Base-by-base conservation (phyloP, 2,329 filamentous ascomycete genomes). In the Aspergillus fructus region DNA sequence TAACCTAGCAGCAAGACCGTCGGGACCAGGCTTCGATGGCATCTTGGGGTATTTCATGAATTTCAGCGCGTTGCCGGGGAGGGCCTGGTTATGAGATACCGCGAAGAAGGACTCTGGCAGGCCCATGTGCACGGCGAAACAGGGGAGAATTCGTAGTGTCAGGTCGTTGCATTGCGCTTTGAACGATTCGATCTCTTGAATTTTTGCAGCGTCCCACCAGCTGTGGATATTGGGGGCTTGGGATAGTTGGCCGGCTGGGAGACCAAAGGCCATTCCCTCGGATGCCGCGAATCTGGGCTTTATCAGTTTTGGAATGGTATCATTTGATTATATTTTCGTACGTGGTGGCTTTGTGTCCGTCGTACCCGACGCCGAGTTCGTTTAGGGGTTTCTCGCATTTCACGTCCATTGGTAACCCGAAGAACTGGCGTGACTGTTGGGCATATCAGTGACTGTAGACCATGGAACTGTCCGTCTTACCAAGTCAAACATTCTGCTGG, bases 21-120 rank as follows among this genome's bases (percentile, higher is more conserved):
- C 19, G 11, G 37, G 15, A 3, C 21, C 9, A 11, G 30, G 48
- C 19, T 23, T 5, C 3, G 33, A 3, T 6, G 15, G 8, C 30
- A 50, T 17, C 33, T 50, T 50, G 11, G 48, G 48, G 33, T 50
- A 50, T 8, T 50, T 50, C n/a, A 50, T 50, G 13, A 50, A n/a
- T 8, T 50, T 50, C 12, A 50, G 33, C 6, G 48, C 30, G 19
- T 50, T 50, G 19, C 48, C 48, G 0, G 48, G 48, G 5, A 41
- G 48, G 9, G 21, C 19, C 21, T 50, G 48, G 27, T 24, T 37
- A 24, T 50, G 48, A 8, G 48, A 50, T 6, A n/a, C 30, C n/a
- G 15, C 48, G 48, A 50, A 50, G 17, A 50, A 50, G 7, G 17
- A 30, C 0, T 2, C 8, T 2, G 30, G 11, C 8, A 50, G 33